phyloP scores from a whole-genome alignment of 2,329 filamentous ascomycete genomes.

The Orbilia blumenaviensis region DNA sequence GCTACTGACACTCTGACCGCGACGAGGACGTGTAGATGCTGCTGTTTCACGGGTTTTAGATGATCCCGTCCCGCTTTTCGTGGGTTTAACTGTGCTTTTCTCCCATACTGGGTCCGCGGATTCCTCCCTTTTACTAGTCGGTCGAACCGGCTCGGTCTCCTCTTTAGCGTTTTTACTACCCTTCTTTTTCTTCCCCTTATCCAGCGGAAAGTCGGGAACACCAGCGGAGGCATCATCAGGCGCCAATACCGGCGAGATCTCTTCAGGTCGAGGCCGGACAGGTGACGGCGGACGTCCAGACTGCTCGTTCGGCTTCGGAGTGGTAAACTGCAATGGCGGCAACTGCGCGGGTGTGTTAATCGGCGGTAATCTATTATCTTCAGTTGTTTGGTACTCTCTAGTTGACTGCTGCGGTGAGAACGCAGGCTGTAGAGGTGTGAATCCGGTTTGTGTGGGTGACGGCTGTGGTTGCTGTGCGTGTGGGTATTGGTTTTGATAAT shows the following conservation, averaged over 20 bases:
- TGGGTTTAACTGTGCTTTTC: constrained; percentile 23
- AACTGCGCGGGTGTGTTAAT: constrained; percentile 48
- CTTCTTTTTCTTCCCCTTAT: constrained; percentile 36
- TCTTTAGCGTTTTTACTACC: constrained; percentile 1
- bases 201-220: constrained; percentile 32
- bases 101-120: constrained; percentile 20
- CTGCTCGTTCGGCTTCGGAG: constrained; percentile 24
- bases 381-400: constrained; percentile 3
- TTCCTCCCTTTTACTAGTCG: background rate
- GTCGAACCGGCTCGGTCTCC: background rate
- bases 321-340: constrained; percentile 31
- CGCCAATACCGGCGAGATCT: constrained; percentile 45
- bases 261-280: constrained; percentile 34
- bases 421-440: constrained; percentile 31
- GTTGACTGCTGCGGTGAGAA: constrained; percentile 15
- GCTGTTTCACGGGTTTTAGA: constrained; percentile 40
- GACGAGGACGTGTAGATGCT: constrained; percentile 31
- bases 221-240: constrained; percentile 20
- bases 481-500: constrained; percentile 20
- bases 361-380: constrained; percentile 40
- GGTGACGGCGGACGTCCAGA: constrained; percentile 25
- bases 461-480: constrained; percentile 24
- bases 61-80: constrained; percentile 17
- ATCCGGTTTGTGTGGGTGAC: constrained; percentile 21
- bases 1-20: constrained; percentile 48